Conservation (phyloP, 805 yeast genomes). For the Cyberlindnera petersonii region DNA sequence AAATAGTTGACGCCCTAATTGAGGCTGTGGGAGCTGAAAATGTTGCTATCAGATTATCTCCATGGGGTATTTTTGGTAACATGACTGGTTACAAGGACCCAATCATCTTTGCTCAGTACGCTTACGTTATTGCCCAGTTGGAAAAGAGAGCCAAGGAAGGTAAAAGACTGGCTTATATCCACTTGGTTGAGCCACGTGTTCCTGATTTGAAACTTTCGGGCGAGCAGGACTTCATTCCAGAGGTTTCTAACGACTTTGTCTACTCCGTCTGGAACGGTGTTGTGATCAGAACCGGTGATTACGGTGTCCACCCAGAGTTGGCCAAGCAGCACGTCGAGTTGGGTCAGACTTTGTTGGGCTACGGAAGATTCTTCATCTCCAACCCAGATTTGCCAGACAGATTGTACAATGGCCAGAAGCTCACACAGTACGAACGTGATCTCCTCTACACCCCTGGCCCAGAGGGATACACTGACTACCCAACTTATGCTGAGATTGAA, state of each 20-base stretch:
- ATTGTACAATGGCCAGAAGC: constrained; percentile 29
- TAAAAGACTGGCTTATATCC: constrained; percentile 34
- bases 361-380: constrained; percentile 33
- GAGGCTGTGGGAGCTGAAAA: constrained; percentile 50
- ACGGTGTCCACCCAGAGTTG: constrained; percentile 6
- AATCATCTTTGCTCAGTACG: constrained; percentile 33
- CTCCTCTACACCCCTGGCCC: constrained; percentile 30
- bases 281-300: constrained; percentile 26
- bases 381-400: constrained; percentile 39
- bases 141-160: constrained; percentile 35
- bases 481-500: constrained; percentile 18
- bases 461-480: constrained; percentile 1
- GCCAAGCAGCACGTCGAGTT: constrained; percentile 3
- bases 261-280: constrained; percentile 42
- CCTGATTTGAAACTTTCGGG: constrained; percentile 29
- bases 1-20: constrained; percentile 47
- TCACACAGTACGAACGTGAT: constrained; percentile 36
- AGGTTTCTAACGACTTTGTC: constrained; percentile 32
- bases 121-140: constrained; percentile 37
- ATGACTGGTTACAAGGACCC: constrained; percentile 34
- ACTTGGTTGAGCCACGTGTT: constrained; percentile 34
- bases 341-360: constrained; percentile 31
- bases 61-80: constrained; percentile 37
- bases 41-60: constrained; percentile 43
- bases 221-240: constrained; percentile 15